Evolutionary conservation across 2,329 filamentous ascomycete species (phyloP).

Genomic region (Magnaporthiopsis incrustans): DNA sequence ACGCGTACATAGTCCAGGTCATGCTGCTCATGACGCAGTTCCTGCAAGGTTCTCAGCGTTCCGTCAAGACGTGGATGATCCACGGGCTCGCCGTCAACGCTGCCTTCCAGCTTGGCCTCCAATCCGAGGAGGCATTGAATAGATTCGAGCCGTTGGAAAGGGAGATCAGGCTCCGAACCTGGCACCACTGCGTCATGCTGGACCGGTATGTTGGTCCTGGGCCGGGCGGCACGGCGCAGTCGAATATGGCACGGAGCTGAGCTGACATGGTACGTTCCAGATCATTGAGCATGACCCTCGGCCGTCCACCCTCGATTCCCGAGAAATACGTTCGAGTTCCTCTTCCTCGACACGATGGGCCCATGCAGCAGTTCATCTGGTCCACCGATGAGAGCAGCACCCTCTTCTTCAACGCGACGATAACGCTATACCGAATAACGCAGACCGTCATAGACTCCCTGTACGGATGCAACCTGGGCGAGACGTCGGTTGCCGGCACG

Average conservation of each 20-base stretch:
- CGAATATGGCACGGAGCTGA: neutral
- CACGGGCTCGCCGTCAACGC: conserved; percentile 44
- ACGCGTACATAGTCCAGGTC: conserved; percentile 32
- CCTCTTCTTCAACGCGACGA: conserved; percentile 25
- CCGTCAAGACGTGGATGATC: conserved; percentile 43
- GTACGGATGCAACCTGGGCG: conserved; percentile 36
- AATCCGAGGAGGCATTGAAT: conserved; percentile 30
- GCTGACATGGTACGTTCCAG: conserved; percentile 15
- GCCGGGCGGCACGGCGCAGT: neutral
- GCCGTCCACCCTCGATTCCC: conserved; percentile 36
- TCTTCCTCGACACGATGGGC: conserved; percentile 18
- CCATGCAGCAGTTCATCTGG: neutral
- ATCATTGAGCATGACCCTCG: conserved; percentile 43
- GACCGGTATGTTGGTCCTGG: conserved; percentile 26
- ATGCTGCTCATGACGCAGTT: conserved; percentile 42
- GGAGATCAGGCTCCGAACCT: conserved; percentile 39
- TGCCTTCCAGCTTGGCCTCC: conserved; percentile 42
- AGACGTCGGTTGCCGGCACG: conserved; percentile 14
- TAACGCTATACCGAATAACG: conserved; percentile 25
- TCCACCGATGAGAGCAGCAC: conserved; percentile 8
- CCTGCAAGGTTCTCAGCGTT: conserved; percentile 44
- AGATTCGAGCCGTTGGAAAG: conserved; percentile 31
- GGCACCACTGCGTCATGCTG: conserved; percentile 40
- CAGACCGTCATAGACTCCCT: conserved; percentile 29
- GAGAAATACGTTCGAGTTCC: conserved; percentile 32